Percentiles rank a stretch among this genome's conserved stretches.
These are phyloP conservation scores for Suillus alpinus DNA, from an alignment of 768 basidiomycete species.

Conservation along the genomic window DNA sequence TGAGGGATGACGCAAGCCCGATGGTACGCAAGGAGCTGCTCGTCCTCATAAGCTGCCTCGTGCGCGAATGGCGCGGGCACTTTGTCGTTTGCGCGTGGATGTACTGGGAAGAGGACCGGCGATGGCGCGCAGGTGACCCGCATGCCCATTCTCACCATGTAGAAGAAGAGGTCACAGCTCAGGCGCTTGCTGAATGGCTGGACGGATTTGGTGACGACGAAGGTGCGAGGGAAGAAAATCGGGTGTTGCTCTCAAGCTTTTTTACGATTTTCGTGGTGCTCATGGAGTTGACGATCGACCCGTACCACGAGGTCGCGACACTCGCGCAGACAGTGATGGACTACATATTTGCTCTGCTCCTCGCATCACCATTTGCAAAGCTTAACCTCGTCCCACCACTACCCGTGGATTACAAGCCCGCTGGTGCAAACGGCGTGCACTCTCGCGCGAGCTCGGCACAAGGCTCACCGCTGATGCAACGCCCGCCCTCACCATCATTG, in stretches of 20 bases:
- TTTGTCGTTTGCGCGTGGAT: conserved; percentile 97
- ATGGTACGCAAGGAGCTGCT: conserved; percentile 95
- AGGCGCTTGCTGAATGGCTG: conserved; percentile 78
- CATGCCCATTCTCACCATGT: conserved; percentile 26
- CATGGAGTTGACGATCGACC: conserved; percentile 88
- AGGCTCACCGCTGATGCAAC: conserved; percentile 44
- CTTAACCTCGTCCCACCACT: conserved; percentile 53
- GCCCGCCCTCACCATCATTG: conserved; percentile 44
- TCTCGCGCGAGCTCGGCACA: conserved; percentile 49
- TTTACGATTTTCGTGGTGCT: conserved; percentile 89
- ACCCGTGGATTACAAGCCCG: conserved; percentile 36
- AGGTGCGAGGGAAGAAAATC: conserved; percentile 68
- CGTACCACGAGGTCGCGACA: conserved; percentile 88
- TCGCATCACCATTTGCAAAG: conserved; percentile 84
- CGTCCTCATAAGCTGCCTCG: conserved; percentile 86
- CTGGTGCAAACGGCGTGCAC: conserved; percentile 32
- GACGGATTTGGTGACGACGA: conserved; percentile 67
- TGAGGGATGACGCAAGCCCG: conserved; percentile 92
- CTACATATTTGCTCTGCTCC: conserved; percentile 84
- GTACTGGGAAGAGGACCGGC: conserved; percentile 89
- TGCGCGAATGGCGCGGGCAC: conserved; percentile 95
- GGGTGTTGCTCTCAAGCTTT: conserved; percentile 85
- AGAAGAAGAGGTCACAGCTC: conserved; percentile 71
- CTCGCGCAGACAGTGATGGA: conserved; percentile 90
- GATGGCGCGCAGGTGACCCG: conserved; percentile 45